Conservation (phyloP, 768 basidiomycete genomes). For the Mycena metata region DNA sequence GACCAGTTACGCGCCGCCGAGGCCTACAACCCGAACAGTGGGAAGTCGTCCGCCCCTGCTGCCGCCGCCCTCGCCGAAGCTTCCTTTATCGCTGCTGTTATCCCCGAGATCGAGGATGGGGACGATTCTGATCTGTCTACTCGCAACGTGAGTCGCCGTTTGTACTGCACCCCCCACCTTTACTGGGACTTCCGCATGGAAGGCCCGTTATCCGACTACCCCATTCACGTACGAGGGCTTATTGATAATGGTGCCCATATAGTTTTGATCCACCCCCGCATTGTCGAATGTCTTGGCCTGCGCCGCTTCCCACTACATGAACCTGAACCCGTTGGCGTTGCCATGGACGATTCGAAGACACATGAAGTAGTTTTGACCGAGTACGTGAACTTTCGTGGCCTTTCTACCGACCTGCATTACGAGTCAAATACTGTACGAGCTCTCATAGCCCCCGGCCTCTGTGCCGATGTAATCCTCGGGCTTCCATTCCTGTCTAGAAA, state of each 20-base stretch:
- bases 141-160: too few species aligned
- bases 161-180: background rate
- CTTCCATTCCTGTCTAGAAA: background rate
- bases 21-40: too few species aligned
- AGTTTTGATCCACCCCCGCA: slow-evolving; percentile 46
- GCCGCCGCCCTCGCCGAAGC: too few species aligned
- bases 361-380: background rate
- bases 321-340: slow-evolving; percentile 9
- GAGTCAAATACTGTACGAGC: background rate
- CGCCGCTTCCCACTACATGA: background rate
- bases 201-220: background rate
- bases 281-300: slow-evolving; percentile 38
- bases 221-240: slow-evolving; percentile 25
- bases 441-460: background rate
- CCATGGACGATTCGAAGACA: background rate
- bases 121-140: too few species aligned
- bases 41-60: too few species aligned
- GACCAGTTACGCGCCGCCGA: too few species aligned
- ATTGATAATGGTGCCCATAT: slow-evolving; percentile 49
- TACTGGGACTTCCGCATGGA: background rate
- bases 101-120: too few species aligned
- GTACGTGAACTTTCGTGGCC: background rate
- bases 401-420: background rate
- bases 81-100: too few species aligned
- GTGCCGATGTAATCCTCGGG: background rate